These are phyloP conservation scores for Backusella liffmaniae DNA, from an alignment of 192 early-diverging fungal genomes.

Conservation along the genomic window DNA sequence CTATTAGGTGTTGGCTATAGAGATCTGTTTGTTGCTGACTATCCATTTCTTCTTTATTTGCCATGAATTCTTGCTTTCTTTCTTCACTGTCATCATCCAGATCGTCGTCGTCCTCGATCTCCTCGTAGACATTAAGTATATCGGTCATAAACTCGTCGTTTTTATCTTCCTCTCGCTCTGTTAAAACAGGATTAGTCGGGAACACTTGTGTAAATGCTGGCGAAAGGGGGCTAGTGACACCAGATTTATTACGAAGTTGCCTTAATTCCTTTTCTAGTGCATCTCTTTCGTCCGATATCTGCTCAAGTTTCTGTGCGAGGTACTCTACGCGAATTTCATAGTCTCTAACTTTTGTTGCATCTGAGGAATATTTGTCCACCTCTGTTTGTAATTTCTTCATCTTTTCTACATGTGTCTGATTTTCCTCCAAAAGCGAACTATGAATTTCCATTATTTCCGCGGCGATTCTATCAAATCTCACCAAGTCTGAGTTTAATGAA, in stretches of 20 bases:
- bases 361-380: constrained; percentile 14
- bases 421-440: not conserved
- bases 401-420: not conserved
- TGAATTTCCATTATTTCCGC: constrained; percentile 15
- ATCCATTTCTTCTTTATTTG: not conserved
- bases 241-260: not conserved
- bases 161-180: constrained; percentile 1
- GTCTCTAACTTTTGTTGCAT: constrained; percentile 27
- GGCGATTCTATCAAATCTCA: constrained; percentile 9
- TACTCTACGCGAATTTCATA: constrained; percentile 34
- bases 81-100: not conserved
- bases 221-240: not conserved
- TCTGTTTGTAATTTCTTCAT: constrained; percentile 22
- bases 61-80: not conserved
- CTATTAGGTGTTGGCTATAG: constrained; percentile 4
- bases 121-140: constrained; percentile 28
- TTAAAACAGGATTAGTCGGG: not conserved
- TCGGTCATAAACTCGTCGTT: constrained; percentile 11
- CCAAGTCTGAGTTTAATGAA: not conserved
- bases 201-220: constrained; percentile 6
- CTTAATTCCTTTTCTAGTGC: constrained; percentile 19
- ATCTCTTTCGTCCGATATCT: constrained; percentile 28
- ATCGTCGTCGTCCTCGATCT: not conserved
- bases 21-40: not conserved
- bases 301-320: constrained; percentile 29